Percentiles rank a stretch among this genome's conserved stretches.
Conservation (phyloP, 169 alveolate species). For the Perkinsus chesapeaki region DNA sequence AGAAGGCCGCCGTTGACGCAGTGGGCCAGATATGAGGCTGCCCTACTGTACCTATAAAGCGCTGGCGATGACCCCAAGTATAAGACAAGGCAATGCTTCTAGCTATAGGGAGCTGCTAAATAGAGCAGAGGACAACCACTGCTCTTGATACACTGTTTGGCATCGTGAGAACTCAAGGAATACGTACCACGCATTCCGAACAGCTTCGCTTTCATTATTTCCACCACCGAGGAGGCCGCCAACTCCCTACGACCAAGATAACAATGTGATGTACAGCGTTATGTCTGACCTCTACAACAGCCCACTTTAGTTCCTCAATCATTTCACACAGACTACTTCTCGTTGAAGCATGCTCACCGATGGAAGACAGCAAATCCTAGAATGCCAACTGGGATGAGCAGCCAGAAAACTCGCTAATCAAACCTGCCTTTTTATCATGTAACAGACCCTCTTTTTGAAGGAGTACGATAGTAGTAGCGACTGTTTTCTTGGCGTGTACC, state of each 20-base stretch:
- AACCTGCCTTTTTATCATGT: neutral
- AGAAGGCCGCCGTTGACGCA: conserved; percentile 46
- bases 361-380: neutral
- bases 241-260: neutral
- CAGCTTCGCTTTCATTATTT: neutral
- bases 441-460: neutral
- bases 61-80: conserved; percentile 8
- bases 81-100: too few species aligned
- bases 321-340: neutral
- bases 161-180: neutral
- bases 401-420: too few species aligned
- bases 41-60: conserved; percentile 36
- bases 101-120: too few species aligned
- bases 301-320: conserved; percentile 2
- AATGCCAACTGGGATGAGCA: neutral
- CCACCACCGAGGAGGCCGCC: neutral
- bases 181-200: neutral
- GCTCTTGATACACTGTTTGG: too few species aligned
- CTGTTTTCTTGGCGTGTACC: neutral
- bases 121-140: too few species aligned
- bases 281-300: neutral
- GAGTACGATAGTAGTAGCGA: neutral
- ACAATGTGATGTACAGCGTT: too few species aligned
- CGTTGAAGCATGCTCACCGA: neutral
- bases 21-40: conserved; percentile 41